A percentile compares a stretch with the other conserved stretches of the same genome.
Conservation (phyloP, 148 eudicot genomes). For the Vaccinium macrocarpon region DNA sequence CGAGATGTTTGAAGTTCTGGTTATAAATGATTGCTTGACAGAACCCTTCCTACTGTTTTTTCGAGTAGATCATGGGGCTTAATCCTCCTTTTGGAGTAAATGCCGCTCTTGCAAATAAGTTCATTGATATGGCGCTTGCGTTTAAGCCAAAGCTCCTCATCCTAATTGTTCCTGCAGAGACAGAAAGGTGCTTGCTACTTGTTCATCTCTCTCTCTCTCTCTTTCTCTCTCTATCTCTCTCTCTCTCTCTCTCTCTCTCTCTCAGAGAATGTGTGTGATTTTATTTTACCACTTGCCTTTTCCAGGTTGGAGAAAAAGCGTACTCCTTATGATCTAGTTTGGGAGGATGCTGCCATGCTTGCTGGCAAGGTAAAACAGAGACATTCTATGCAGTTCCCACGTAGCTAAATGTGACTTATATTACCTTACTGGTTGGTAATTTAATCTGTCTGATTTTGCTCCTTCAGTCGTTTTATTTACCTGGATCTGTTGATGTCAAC, state of each 20-base stretch:
- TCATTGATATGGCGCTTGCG: conserved; percentile 74
- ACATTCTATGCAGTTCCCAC: not conserved
- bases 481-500: conserved; percentile 78
- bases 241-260: too few relatives aligned
- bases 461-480: conserved; percentile 85
- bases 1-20: not conserved
- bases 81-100: conserved; percentile 90
- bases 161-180: conserved; percentile 78
- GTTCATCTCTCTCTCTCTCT: conserved; percentile 7
- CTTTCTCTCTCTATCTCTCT: not conserved
- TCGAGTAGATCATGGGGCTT: conserved; percentile 80
- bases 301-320: conserved; percentile 70
- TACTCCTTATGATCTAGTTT: conserved; percentile 66
- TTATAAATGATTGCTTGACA: not conserved
- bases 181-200: conserved; percentile 48
- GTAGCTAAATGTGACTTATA: not conserved
- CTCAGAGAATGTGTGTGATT: too few relatives aligned
- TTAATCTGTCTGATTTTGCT: conserved; percentile 6
- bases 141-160: conserved; percentile 84
- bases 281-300: not conserved
- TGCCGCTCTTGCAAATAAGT: conserved; percentile 75
- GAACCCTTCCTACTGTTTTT: not conserved
- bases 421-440: not conserved
- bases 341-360: conserved; percentile 72
- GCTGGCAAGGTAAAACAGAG: conserved; percentile 60